Evolutionary conservation across 148 eudicot species (phyloP), one percentile per base, ranked within the genome.

Genomic region (Nepenthes gracilis): DNA sequence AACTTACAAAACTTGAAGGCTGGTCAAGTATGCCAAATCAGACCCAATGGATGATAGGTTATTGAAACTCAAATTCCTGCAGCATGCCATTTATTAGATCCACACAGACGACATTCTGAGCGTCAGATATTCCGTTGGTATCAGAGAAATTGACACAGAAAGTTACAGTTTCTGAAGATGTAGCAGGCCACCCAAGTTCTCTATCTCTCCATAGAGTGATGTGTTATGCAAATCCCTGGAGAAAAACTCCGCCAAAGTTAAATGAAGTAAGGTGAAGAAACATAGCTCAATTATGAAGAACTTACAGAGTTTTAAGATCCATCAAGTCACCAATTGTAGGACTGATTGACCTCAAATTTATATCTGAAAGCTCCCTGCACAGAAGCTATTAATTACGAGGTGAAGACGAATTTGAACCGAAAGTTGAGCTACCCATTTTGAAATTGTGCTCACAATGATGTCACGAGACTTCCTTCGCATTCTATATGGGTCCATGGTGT

Each of bases 31-130:
- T 34, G 65, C 86, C 62, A 81, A 61, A 61, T 77, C 86, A 43
- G 77, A 68, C 72, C 92, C 88, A n/a, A 88, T 83, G 58, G 91
- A 78, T 49, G 83, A 83, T 43, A 88, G 76, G 35, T 72, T 67
- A 63, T 88, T 88, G 72, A 83, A 85, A 76, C 96, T 85, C 77
- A 88, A 61, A 56, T 88, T 85, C 74, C 92, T 88, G 83, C 79
- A 76, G 12, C 4, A 37, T 60, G 32, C 33, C 14, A 43, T 9
- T 61, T 35, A 33, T 60, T 37, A 47, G 45, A 8, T 47, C 45
- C n/a, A 35, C 10, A 55, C 6, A 45, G 11, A 36, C 9, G 52
- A n/a, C 2, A 10, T 11, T 49, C 54, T 52, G 15, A 67, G 37
- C 38, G 55, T 52, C 12, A 6, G 12, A 5, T 12, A 12, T 15